Percentiles rank a stretch among this genome's conserved stretches.
phyloP scores from a whole-genome alignment of 441 rosid genomes.

The Dalechampia spathulata region DNA sequence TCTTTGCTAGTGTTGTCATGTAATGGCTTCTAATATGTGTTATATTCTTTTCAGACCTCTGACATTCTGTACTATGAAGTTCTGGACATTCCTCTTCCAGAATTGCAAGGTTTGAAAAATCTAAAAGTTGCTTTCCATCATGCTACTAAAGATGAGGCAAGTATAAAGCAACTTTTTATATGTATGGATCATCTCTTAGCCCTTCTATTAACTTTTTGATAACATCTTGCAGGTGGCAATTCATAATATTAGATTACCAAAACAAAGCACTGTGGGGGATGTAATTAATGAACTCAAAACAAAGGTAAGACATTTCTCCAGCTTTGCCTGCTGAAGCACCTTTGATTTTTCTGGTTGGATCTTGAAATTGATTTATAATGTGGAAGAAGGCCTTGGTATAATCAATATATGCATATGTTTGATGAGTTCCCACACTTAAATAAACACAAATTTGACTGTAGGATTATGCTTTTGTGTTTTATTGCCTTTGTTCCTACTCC shows the following conservation, averaged over 20 bases:
- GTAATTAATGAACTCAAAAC: constrained; percentile 78
- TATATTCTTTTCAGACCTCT: constrained; percentile 47
- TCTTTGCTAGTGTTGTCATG: not conserved
- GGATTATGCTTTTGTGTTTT: not conserved
- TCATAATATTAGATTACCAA: constrained; percentile 87
- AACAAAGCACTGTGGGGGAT: constrained; percentile 91
- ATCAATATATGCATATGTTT: not conserved
- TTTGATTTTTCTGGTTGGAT: not conserved
- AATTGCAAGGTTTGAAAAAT: constrained; percentile 87
- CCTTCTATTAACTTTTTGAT: constrained; percentile 4
- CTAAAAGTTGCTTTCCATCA: constrained; percentile 88
- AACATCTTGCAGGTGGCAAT: constrained; percentile 53
- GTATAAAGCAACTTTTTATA: constrained; percentile 11
- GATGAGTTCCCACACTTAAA: not conserved
- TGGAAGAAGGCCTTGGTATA: not conserved
- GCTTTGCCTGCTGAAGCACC: constrained; percentile 1
- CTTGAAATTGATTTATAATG: not conserved
- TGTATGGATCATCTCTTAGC: constrained; percentile 1
- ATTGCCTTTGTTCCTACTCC: not conserved
- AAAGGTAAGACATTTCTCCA: constrained; percentile 36
- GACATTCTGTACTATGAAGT: constrained; percentile 95
- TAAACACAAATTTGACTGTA: not conserved
- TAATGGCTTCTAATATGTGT: constrained; percentile 12
- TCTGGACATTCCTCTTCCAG: constrained; percentile 94
- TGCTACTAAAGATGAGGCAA: constrained; percentile 80